Base-by-base conservation (phyloP, 228 moss, liverwort and hornwort species). In the Sphagnum magellanicum region DNA sequence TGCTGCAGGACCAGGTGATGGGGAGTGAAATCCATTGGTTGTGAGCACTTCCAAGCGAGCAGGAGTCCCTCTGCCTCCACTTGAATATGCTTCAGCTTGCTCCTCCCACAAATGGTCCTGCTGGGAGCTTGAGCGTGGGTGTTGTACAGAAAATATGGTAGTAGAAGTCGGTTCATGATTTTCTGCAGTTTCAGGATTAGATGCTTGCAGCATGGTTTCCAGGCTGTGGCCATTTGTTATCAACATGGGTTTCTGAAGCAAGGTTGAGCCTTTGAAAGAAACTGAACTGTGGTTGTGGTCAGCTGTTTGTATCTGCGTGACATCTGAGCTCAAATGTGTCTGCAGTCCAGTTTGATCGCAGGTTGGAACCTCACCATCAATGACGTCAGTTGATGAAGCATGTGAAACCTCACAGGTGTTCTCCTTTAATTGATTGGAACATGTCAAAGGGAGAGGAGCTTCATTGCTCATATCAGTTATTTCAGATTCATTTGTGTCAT, bases 31-130 rank as follows among this genome's bases (percentile, higher is more conserved):
- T 32, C 67, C 65, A 63, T 78, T 76, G 1, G 76, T 61, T 51
- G 72, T 64, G 6, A 74, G 60, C 48, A 80, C 86, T 61, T 77
- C 82, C 3, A 80, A 77, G 12, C 86, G 78, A 49, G 79, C 76
- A 6, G 86, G 86, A 48, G 86, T 86, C 66, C 86, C 86, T 52
- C 82, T 68, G 13, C 86, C 86, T 6, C 86, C 86, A 59, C 86
- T 86, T 10, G 86, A 86, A 59, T 86, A 86, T 61, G 76, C 70
- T 63, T 86, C 86, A 11, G 86, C 86, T 67, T 86, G 86, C 83
- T 86, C 82, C 72, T 86, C 86, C 86, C 86, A 86, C 0, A 83
- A 75, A 69, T 82, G 71, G 66, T 86, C 86, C 71, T 86, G 86
- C 58, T 86, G 80, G 5, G 86, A 86, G 74, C 86, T 86, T 16